Evolutionary conservation across 2,329 filamentous ascomycete species (phyloP), one percentile per base, ranked within the genome.

Genomic region (Magnaporthiopsis rhizophila): DNA sequence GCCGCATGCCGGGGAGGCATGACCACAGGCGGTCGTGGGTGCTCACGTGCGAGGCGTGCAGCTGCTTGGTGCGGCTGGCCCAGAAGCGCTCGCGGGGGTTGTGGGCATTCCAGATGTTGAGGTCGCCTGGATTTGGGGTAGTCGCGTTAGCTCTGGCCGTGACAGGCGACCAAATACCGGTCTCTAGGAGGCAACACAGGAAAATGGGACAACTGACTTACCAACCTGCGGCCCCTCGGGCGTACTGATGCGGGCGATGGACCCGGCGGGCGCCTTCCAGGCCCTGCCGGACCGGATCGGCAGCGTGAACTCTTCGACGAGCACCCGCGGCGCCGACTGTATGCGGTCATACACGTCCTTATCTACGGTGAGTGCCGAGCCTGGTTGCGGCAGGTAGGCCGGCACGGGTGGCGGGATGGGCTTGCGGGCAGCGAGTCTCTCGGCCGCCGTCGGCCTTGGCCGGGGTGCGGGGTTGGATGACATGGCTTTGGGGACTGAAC

Each of bases 61-160:
- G 82, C 73, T 96, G 91, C 65, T 88, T 83, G 15, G 91, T 95
- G 53, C 91, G 84, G 0, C 86, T 81, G 1, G 91, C 91, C 91
- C 91, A 96, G 78, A 96, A 91, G 58, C 86, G 82, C 73, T 96
- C 91, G 18, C 90, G 84, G 0, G 90, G 89, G 74, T 95, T 92
- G 67, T 87, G 78, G 6, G 82, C 80, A 69, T 89, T 91, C 89
- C 90, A 96, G 69, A 95, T 83, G 74, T 96, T 96, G 24, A 95
- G 78, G 70, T 95, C 91, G 64, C 90, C 89, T 76, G 65, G 81
- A 93, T 24, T n/a, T 53, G 6, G 45, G 18, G 21, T 18, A 15
- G 45, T 8, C 38, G 4, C 1, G 26, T 82, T 85, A 73, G 45
- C 3, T 11, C 26, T 26, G 26, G 26, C 26, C 26, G 26, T 1